Percentiles rank a stretch among this genome's conserved stretches.
Evolutionary conservation across 2,329 filamentous ascomycete genomes (phyloP).

Genomic region (Samsoniella hepiali): DNA sequence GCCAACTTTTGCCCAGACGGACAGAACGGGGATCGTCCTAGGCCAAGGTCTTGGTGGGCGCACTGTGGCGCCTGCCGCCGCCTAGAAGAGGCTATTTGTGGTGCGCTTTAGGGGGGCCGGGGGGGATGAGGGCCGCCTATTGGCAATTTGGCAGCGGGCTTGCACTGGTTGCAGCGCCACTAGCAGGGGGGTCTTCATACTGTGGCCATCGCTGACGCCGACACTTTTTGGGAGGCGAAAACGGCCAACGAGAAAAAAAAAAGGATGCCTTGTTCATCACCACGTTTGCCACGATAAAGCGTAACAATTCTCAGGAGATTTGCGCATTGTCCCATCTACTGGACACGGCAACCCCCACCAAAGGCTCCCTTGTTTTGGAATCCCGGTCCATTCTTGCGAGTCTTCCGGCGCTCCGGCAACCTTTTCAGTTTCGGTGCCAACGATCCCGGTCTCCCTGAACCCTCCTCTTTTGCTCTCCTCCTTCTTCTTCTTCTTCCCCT

Average conservation of each 20-base stretch:
- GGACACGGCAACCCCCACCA: not conserved
- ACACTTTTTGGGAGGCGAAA: slow-evolving; percentile 10
- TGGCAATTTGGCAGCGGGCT: not conserved
- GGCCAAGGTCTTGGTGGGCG: too few relatives aligned
- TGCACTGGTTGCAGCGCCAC: not conserved
- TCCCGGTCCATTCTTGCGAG: not conserved
- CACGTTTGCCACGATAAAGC: not conserved
- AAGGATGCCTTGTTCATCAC: not conserved
- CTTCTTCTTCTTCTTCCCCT: not conserved
- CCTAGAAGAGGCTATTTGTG: not conserved
- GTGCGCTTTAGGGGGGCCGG: not conserved
- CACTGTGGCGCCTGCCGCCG: too few relatives aligned
- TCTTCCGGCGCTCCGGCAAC: not conserved
- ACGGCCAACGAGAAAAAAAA: not conserved
- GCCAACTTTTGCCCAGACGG: too few relatives aligned
- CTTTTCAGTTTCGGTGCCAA: too few relatives aligned
- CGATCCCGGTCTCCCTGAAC: too few relatives aligned
- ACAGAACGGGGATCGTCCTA: too few relatives aligned
- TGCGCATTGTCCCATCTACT: too few relatives aligned
- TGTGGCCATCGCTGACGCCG: slow-evolving; percentile 8
- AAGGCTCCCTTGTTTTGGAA: not conserved
- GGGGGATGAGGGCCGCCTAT: not conserved
- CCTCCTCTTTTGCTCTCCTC: not conserved
- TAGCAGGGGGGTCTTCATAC: not conserved
- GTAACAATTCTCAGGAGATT: not conserved